phyloP scores from a whole-genome alignment of 192 early-diverging fungal genomes.

The Fimicolochytrium jonesii region DNA sequence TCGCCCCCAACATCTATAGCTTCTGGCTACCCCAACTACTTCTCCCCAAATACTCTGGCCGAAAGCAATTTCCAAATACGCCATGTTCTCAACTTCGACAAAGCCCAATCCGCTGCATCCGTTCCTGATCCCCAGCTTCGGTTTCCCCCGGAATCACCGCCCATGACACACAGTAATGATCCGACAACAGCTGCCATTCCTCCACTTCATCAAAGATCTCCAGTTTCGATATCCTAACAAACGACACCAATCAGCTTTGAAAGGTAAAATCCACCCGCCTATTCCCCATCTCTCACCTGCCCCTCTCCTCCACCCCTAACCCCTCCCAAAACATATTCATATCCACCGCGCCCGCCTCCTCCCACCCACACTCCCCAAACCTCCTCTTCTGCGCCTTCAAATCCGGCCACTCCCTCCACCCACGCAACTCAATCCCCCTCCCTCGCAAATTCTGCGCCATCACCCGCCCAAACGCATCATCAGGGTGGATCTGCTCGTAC shows the following conservation, averaged over 20 bases:
- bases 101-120: too few species aligned
- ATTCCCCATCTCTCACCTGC: too few species aligned
- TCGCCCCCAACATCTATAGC: too few species aligned
- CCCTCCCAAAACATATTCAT: constrained; percentile 53
- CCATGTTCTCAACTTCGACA: too few species aligned
- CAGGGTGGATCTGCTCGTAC: constrained; percentile 90
- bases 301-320: too few species aligned
- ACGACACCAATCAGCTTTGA: too few species aligned
- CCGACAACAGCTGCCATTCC: constrained; percentile 77
- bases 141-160: too few species aligned
- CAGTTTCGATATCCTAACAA: constrained; percentile 65
- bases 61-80: too few species aligned
- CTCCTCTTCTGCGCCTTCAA: constrained; percentile 66
- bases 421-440: constrained; percentile 74
- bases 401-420: constrained; percentile 68
- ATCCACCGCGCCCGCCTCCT: constrained; percentile 25
- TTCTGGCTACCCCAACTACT: too few species aligned
- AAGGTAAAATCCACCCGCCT: too few species aligned
- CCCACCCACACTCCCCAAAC: constrained; percentile 65
- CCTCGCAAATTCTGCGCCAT: constrained; percentile 86
- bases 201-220: constrained; percentile 92
- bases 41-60: too few species aligned
- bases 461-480: constrained; percentile 85
- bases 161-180: constrained; percentile 82
- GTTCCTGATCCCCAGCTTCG: too few species aligned